These are phyloP conservation scores for Backusella tuberculispora DNA, from an alignment of 192 early-diverging fungal species.

Conservation along the genomic window DNA sequence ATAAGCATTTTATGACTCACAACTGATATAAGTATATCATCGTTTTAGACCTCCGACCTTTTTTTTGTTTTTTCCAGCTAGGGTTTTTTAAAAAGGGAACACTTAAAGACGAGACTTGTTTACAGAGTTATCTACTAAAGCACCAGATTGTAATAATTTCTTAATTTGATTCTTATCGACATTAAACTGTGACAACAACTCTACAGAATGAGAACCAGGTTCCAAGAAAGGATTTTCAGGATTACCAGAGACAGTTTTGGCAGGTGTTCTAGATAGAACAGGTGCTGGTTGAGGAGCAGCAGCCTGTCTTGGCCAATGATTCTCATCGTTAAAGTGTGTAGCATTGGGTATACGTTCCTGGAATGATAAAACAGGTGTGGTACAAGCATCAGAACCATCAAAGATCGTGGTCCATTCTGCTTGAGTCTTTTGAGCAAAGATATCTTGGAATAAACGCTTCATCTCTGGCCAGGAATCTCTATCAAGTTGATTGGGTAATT, in stretches of 20 bases:
- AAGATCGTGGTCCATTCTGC: constrained; percentile 65
- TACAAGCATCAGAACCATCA: constrained; percentile 65
- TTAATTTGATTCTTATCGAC: constrained; percentile 40
- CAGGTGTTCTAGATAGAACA: constrained; percentile 56
- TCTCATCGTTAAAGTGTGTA: background rate
- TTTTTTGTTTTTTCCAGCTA: constrained; percentile 1
- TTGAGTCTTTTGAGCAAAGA: constrained; percentile 62
- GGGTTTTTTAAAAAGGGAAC: background rate
- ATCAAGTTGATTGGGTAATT: constrained; percentile 55
- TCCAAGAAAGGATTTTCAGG: constrained; percentile 39
- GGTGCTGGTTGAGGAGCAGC: constrained; percentile 57
- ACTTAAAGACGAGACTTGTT: background rate
- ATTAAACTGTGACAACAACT: constrained; percentile 45
- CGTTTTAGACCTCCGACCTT: background rate
- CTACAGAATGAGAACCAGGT: constrained; percentile 48
- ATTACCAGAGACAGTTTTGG: background rate
- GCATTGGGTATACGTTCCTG: constrained; percentile 34
- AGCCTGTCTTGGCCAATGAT: constrained; percentile 42
- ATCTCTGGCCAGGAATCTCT: constrained; percentile 55
- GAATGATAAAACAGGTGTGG: constrained; percentile 61
- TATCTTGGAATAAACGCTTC: constrained; percentile 48
- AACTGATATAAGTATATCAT: constrained; percentile 7
- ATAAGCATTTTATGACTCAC: constrained; percentile 20
- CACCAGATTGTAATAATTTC: constrained; percentile 21
- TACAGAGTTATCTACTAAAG: constrained; percentile 4